Conservation (phyloP, 2,329 filamentous ascomycete genomes). For the Mycosphaerella sp. region DNA sequence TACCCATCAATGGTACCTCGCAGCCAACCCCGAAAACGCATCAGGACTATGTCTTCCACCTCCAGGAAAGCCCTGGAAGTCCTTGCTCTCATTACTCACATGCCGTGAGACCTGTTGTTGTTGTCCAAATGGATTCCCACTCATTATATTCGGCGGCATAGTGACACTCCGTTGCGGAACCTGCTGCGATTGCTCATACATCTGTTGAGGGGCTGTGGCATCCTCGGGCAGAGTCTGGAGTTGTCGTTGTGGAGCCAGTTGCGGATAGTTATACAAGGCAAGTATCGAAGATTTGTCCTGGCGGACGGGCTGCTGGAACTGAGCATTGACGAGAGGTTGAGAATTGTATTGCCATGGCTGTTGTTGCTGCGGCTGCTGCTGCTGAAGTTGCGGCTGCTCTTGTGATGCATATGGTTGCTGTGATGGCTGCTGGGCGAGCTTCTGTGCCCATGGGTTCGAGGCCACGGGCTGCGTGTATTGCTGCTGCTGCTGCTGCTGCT, state of each 20-base stretch:
- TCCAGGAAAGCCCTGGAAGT: conserved; percentile 55
- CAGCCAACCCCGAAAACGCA: conserved; percentile 70
- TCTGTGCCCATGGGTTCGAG: conserved; percentile 22
- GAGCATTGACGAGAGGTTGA: conserved; percentile 19
- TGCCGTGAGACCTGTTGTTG: conserved; percentile 36
- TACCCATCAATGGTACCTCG: conserved; percentile 38
- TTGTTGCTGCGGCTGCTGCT: conserved; percentile 32
- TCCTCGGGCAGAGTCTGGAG: conserved; percentile 35
- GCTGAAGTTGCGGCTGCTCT: conserved; percentile 33
- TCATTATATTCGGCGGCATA: conserved; percentile 32
- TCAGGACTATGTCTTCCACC: conserved; percentile 69
- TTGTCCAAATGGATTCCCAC: conserved; percentile 29
- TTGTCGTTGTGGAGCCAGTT: conserved; percentile 43
- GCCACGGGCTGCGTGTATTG: conserved; percentile 11
- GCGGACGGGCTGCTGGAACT: conserved; percentile 40
- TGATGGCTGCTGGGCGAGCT: conserved; percentile 12
- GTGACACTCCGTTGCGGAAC: conserved; percentile 35
- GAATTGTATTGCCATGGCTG: conserved; percentile 31
- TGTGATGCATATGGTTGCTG: conserved; percentile 18
- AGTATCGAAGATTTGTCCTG: conserved; percentile 70
- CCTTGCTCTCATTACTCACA: conserved; percentile 65
- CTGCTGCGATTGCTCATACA: conserved; percentile 13
- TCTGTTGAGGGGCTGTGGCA: conserved; percentile 20
- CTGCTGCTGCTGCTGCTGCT: conserved; percentile 18
- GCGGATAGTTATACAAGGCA: conserved; percentile 63